phyloP scores from a whole-genome alignment of 2,329 filamentous ascomycete genomes.

The Exophiala dermatitidis region DNA sequence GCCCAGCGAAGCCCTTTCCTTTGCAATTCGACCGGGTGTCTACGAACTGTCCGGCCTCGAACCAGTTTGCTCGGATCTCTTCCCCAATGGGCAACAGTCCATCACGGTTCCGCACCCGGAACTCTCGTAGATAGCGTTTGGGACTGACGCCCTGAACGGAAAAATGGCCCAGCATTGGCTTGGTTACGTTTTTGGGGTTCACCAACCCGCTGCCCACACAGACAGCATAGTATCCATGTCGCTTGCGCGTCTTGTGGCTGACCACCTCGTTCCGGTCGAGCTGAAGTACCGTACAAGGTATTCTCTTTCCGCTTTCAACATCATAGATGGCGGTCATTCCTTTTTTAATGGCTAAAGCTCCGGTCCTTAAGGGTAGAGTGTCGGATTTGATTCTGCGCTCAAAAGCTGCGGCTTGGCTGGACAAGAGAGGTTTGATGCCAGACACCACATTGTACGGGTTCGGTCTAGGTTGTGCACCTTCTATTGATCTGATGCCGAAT shows the following conservation, averaged over 20 bases:
- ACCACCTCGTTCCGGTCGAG: constrained; percentile 88
- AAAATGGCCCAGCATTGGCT: constrained; percentile 81
- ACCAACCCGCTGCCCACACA: constrained; percentile 76
- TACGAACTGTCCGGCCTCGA: constrained; percentile 80
- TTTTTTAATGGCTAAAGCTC: constrained; percentile 80
- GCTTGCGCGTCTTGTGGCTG: constrained; percentile 69
- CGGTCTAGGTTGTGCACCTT: constrained; percentile 36
- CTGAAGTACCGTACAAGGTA: constrained; percentile 85
- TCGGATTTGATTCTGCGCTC: constrained; percentile 45
- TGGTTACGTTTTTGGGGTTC: constrained; percentile 66
- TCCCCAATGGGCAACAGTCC: constrained; percentile 71
- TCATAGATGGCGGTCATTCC: constrained; percentile 93
- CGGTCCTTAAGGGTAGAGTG: constrained; percentile 62
- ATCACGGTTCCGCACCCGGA: constrained; percentile 65
- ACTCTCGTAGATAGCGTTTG: constrained; percentile 78
- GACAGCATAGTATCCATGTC: constrained; percentile 89
- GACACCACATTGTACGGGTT: constrained; percentile 49
- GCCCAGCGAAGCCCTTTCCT: constrained; percentile 91
- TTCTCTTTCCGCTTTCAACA: constrained; percentile 63
- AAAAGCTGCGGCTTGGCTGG: constrained; percentile 53
- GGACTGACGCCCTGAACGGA: constrained; percentile 72
- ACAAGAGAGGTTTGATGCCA: constrained; percentile 43
- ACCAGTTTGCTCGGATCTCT: constrained; percentile 78
- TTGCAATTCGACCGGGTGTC: constrained; percentile 72
- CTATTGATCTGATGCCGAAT: constrained; percentile 53